Conservation (phyloP, 2,329 filamentous ascomycete genomes). For the Calonectria pseudoturangicola region DNA sequence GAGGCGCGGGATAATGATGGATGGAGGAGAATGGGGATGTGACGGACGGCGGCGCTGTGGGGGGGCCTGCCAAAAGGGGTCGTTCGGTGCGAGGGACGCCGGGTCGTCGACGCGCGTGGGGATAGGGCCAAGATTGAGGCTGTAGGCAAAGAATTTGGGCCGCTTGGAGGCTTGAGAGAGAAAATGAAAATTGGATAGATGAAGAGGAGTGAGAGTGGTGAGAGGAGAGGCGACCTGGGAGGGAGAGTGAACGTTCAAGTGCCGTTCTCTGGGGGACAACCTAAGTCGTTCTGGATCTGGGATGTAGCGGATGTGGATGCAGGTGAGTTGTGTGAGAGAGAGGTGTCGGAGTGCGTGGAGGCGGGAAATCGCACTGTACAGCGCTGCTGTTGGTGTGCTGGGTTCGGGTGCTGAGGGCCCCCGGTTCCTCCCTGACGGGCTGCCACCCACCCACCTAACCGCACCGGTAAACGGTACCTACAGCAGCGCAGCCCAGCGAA, state of each 20-base stretch:
- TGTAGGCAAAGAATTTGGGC: conserved; percentile 42
- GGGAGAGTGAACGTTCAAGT: conserved; percentile 49
- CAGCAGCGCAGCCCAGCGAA: too few relatives aligned
- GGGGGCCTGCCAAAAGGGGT: conserved; percentile 56
- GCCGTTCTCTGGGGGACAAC: conserved; percentile 47
- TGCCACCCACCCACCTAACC: neutral
- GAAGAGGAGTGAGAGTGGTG: conserved; percentile 40
- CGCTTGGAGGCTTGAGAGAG: conserved; percentile 43
- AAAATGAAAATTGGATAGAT: conserved; percentile 50
- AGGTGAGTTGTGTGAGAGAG: conserved; percentile 46
- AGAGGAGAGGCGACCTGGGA: conserved; percentile 41
- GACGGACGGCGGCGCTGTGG: conserved; percentile 53
- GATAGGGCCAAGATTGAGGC: conserved; percentile 43
- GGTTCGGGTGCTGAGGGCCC: conserved; percentile 8
- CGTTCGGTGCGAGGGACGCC: conserved; percentile 56
- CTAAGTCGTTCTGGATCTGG: conserved; percentile 52
- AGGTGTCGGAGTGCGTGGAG: conserved; percentile 36
- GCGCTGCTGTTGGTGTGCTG: conserved; percentile 1
- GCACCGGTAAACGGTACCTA: neutral
- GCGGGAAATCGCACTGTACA: conserved; percentile 31
- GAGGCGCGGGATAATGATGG: conserved; percentile 55
- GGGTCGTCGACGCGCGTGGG: conserved; percentile 52
- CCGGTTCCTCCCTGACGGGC: neutral
- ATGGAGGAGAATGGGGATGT: conserved; percentile 53
- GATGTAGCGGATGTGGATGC: conserved; percentile 48